Evolutionary conservation across 1,139 yeast genomes (phyloP), one percentile per base, ranked within the genome.

Genomic region (Pichia sp.): DNA sequence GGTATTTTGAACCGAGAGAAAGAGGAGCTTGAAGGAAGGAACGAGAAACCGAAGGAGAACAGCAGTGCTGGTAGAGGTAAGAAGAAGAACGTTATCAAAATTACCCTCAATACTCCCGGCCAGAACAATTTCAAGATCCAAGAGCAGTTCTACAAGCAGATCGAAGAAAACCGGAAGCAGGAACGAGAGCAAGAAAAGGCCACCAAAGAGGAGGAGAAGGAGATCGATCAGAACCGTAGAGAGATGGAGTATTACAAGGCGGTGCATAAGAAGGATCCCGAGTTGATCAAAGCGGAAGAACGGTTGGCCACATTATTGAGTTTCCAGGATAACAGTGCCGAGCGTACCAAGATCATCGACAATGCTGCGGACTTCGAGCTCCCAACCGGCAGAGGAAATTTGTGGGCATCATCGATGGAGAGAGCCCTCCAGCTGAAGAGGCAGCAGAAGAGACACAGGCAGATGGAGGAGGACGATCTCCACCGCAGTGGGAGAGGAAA

Each of bases 391-490:
- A 64, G 73, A 4, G 73, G 80, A 2, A 83, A 77, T 62, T 76
- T 83, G 62, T 95, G 99, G 99, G 84, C 96, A 0, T 81, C 89
- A 5, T 93, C 97, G 0, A 78, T 85, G 51, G 98, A 95, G 65
- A 81, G 95, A 61, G 98, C 97, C 0, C 75, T 90, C 55, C 81
- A 78, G 55, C 75, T 93, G 62, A 90, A 91, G 68, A 82, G 82
- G 61, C 97, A 91, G 66, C 97, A 92, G 65, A 79, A 85, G 55
- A 85, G 83, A 61, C 68, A 85, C 56, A 73, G 88, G 7, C 82
- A 81, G 62, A 77, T 83, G 65, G 86, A 85, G 55, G 82, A 80
- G 51, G 71, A 75, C 45, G 85, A 83, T 49, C 75, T 74, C 55
- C 79, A 78, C 27, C 73, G 92, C 46, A 68, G 77, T 1, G 97